Base-by-base conservation (phyloP, 177 flowering plant genomes). In the Vitis hybrid region DNA sequence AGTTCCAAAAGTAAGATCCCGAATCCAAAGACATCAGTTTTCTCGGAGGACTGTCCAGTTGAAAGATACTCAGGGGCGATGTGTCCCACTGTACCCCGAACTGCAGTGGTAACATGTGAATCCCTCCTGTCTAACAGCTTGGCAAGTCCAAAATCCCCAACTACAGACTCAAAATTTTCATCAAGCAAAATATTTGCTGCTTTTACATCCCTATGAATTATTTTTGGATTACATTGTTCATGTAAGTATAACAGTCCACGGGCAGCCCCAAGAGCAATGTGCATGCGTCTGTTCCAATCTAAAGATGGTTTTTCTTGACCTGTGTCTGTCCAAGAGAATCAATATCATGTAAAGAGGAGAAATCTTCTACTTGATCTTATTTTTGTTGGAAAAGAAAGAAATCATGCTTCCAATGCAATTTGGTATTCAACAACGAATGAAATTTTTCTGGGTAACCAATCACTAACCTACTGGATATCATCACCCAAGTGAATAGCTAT, bases 21-120 rank as follows among this genome's bases (percentile, higher is more conserved):
- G 71, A 87, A 95, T 71, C 98, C 99, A 82, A 90, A 95, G 15
- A 95, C 98, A 82, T 95, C 99, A 14, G 97, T 93, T 76, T 95
- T 95, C 73, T 93, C 99, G 4, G 99, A 95, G 19, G 99, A 95
- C 73, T 93, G 98, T 13, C 99, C 99, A 3, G 99, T 95, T 8
- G 96, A 93, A 11, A 95, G 93, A 83, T 93, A 95, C 75, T 95
- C 99, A 0, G 99, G 99, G 5, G 99, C 96, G 68, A 95, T 95
- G 75, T 95, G 99, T 31, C 99, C 99, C 4, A 92, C 77, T 18
- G 98, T 95, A 15, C 98, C 99, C 17, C 99, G 87, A 15, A 95
- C 99, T 22, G 98, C 99, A 67, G 99, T 95, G 17, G 99, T 94
- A 66, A 95, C 97, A 77, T 95, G 99, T 68, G 99, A 92, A 72